These are phyloP conservation scores for Salvia sclarea DNA, from an alignment of 305 asterid species.

Conservation along the genomic window DNA sequence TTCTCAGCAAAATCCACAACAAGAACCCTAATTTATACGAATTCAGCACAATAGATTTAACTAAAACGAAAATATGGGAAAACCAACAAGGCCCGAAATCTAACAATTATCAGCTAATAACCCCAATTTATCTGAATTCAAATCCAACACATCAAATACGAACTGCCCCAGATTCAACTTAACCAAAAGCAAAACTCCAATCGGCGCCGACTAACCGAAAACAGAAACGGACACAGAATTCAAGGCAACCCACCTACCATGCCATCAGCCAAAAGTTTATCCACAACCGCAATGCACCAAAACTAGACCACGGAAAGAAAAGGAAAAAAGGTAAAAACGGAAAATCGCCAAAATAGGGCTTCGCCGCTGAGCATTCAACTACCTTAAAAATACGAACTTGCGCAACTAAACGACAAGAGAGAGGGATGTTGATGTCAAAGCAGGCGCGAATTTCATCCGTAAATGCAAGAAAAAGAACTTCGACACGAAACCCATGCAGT, in stretches of 20 bases:
- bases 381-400: conserved; percentile 19
- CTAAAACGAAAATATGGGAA: neutral
- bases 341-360: conserved; percentile 12
- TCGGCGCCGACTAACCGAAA: conserved; percentile 1
- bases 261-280: conserved; percentile 32
- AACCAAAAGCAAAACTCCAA: conserved; percentile 17
- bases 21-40: neutral
- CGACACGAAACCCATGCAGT: conserved; percentile 32
- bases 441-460: conserved; percentile 23
- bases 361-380: conserved; percentile 2
- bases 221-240: conserved; percentile 21
- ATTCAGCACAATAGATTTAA: neutral
- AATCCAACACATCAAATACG: neutral
- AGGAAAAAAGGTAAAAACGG: neutral
- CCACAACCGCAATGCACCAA: conserved; percentile 35
- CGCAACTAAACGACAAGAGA: conserved; percentile 13
- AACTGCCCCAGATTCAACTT: neutral
- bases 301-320: conserved; percentile 22
- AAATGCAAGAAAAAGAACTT: conserved; percentile 9
- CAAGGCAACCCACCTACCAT: conserved; percentile 29
- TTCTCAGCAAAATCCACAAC: neutral
- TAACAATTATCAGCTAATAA: no score
- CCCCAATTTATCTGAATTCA: conserved; percentile 16
- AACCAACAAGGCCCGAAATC: neutral
- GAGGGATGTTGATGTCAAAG: neutral